Evolutionary conservation across 2,329 filamentous ascomycete species (phyloP), one percentile per base, ranked within the genome.

Genomic region (Hymenoscyphus occultus): DNA sequence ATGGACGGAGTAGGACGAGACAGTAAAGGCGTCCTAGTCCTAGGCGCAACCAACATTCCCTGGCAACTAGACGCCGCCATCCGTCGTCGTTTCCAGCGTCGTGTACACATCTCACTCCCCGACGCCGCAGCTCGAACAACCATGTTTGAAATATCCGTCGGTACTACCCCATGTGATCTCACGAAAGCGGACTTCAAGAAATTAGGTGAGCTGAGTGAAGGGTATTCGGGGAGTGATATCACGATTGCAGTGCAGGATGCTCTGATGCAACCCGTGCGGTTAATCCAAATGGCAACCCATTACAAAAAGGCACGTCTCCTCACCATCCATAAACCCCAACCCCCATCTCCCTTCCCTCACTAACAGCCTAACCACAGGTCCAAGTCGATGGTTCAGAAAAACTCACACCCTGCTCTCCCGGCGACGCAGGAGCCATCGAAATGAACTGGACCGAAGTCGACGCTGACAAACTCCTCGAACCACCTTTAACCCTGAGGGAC

Each of bases 1-100:
- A 99, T 99, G 95, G 95, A 99, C 73, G 96, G 95, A 79, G 95
- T 99, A 10, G 96, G 95, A 68, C 94, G 96, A 69, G 95, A 99
- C 78, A 94, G 90, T 68, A 93, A 90, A 73, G 95, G 94, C 22
- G 94, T 99, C 9, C 82, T 99, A 31, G 96, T 99, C 51, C 86
- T 99, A 3, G 95, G 95, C 67, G 95, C 95, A 62, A 99, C 95
- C 64, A 99, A 99, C 77, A 98, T 99, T 68, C 95, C 95, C 19
- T 99, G 95, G 95, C 94, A 99, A 82, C 84, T 99, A 59, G 95
- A 99, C 77, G 91, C 92, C 12, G 95, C 95, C 72, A 99, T 99
- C 73, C 89, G 95, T 71, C 87, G 95, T 78, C 92, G 95, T 75
- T 99, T 99, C 82, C 96, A 99, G 78, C 85, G 95, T 72, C 85